Percentiles rank a stretch among this genome's conserved stretches.
phyloP scores from a whole-genome alignment of 768 basidiomycete species.

The Suillus paluster region DNA sequence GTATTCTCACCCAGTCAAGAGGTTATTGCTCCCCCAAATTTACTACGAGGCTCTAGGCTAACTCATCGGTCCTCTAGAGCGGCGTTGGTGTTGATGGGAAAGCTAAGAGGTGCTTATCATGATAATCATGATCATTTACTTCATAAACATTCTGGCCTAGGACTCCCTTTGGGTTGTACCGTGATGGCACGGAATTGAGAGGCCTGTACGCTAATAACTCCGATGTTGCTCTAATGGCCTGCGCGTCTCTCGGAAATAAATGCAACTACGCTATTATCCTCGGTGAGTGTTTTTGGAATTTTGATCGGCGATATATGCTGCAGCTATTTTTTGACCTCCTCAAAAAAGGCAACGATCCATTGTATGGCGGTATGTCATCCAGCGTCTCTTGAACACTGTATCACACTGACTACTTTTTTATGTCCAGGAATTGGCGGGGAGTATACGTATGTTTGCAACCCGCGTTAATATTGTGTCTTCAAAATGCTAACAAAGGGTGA shows the following conservation, averaged over 20 bases:
- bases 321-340: not conserved
- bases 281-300: constrained; percentile 45
- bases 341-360: constrained; percentile 70
- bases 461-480: constrained; percentile 4
- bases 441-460: constrained; percentile 63
- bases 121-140: constrained; percentile 1
- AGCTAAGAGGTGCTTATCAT: constrained; percentile 62
- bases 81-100: constrained; percentile 71
- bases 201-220: constrained; percentile 73
- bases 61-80: constrained; percentile 41
- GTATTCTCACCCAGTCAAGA: constrained; percentile 77
- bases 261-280: constrained; percentile 80
- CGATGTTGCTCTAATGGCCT: constrained; percentile 70
- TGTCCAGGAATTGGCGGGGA: constrained; percentile 72
- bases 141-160: constrained; percentile 38
- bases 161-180: constrained; percentile 76
- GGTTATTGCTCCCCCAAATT: constrained; percentile 41
- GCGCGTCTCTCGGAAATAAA: constrained; percentile 59
- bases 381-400: not conserved
- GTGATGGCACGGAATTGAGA: constrained; percentile 77
- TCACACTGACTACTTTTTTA: not conserved
- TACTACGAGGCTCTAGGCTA: not conserved
- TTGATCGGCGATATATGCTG: not conserved
- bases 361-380: constrained; percentile 66
- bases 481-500: constrained; percentile 1